Evolutionary conservation across 2,329 filamentous ascomycete genomes (phyloP).

Genomic region (Pezicula carpinea): DNA sequence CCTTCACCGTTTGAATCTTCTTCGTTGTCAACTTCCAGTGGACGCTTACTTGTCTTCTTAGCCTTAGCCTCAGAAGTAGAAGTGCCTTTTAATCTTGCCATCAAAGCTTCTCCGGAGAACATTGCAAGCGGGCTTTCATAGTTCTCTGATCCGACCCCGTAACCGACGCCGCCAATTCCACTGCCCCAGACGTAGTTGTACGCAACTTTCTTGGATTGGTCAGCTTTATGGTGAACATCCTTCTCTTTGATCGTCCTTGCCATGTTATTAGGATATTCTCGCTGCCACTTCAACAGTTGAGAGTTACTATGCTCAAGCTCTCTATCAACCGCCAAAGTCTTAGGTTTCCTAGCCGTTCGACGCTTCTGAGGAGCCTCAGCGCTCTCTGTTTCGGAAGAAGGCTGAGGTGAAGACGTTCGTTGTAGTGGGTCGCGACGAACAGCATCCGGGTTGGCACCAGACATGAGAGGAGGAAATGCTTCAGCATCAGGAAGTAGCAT

Average conservation of each 20-base stretch:
- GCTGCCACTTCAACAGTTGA: conserved; percentile 52
- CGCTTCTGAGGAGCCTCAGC: conserved; percentile 35
- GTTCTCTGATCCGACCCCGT: conserved; percentile 35
- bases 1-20: conserved; percentile 20
- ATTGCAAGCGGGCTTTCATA: conserved; percentile 45
- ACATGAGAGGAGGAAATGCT: conserved; percentile 22
- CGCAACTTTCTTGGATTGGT: conserved; percentile 57
- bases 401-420: not conserved
- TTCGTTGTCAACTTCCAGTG: conserved; percentile 7
- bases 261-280: conserved; percentile 59
- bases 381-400: not conserved
- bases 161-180: conserved; percentile 51
- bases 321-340: conserved; percentile 41
- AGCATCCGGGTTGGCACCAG: conserved; percentile 9
- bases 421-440: not conserved
- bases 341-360: conserved; percentile 25
- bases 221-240: conserved; percentile 31
- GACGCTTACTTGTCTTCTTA: conserved; percentile 15
- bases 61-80: not conserved
- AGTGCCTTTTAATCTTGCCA: conserved; percentile 29
- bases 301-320: conserved; percentile 48
- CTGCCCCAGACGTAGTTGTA: conserved; percentile 53
- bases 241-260: conserved; percentile 39
- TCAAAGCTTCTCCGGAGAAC: conserved; percentile 53
- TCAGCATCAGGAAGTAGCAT: conserved; percentile 26